phyloP scores from a whole-genome alignment of 2,329 filamentous ascomycete species.

The Sphaerulina vaccinii region DNA sequence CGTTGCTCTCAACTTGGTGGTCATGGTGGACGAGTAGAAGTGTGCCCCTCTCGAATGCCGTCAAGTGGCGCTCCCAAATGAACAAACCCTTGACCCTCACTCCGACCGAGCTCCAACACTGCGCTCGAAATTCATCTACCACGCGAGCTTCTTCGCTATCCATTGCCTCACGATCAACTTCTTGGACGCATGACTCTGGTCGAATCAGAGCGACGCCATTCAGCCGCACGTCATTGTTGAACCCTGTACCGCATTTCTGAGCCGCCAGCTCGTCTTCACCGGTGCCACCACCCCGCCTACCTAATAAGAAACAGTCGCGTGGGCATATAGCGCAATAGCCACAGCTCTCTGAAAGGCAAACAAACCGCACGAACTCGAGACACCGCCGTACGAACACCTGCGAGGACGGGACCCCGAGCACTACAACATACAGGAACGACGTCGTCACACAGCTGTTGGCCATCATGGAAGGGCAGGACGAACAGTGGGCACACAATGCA shows the following conservation, averaged over 20 bases:
- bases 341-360: constrained; percentile 4
- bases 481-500: constrained; percentile 71
- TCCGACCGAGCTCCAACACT: constrained; percentile 6
- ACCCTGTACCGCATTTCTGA: not conserved
- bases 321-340: constrained; percentile 15
- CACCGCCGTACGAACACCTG: not conserved
- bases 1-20: not conserved
- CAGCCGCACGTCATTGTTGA: constrained; percentile 1
- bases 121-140: constrained; percentile 6
- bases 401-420: not conserved
- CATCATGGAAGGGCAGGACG: constrained; percentile 40
- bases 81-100: not conserved
- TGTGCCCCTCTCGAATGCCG: not conserved
- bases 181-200: not conserved
- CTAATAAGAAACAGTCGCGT: constrained; percentile 7
- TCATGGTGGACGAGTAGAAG: too few species aligned
- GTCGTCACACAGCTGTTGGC: constrained; percentile 2
- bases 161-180: not conserved
- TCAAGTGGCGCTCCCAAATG: constrained; percentile 7
- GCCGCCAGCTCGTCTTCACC: constrained; percentile 11
- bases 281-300: constrained; percentile 12
- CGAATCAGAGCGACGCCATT: not conserved
- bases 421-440: not conserved
- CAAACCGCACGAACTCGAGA: not conserved
- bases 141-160: constrained; percentile 1